Evolutionary conservation across 2,329 filamentous ascomycete species (phyloP).

Genomic region (Septoria linicola): DNA sequence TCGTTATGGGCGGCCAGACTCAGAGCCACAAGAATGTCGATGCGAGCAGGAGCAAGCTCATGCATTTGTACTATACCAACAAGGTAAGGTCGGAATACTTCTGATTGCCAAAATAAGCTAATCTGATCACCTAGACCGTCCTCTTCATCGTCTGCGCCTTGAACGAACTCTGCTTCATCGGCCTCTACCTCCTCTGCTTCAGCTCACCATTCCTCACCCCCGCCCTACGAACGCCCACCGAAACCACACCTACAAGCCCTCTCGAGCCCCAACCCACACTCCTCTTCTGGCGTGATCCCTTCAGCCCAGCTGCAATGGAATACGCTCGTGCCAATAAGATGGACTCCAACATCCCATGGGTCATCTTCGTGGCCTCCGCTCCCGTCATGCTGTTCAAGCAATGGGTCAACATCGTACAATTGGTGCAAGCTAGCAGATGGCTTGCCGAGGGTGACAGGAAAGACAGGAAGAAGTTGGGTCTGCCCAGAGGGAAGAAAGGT

Average conservation of each 20-base stretch:
- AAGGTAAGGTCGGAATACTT: constrained; percentile 64
- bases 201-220: constrained; percentile 86
- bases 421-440: constrained; percentile 89
- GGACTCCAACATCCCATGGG: constrained; percentile 65
- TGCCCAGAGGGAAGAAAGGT: constrained; percentile 22
- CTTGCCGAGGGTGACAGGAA: constrained; percentile 79
- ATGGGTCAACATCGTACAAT: constrained; percentile 87
- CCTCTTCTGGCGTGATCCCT: constrained; percentile 76
- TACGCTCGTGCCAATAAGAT: constrained; percentile 86
- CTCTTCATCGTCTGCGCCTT: constrained; percentile 86
- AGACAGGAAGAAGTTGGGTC: constrained; percentile 32
- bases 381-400: constrained; percentile 92
- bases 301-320: constrained; percentile 89
- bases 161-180: constrained; percentile 98
- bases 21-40: constrained; percentile 93
- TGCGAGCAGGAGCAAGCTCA: constrained; percentile 78
- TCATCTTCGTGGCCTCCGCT: constrained; percentile 74
- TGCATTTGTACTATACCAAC: constrained; percentile 97
- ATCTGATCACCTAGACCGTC: constrained; percentile 61
- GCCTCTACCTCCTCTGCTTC: constrained; percentile 95
- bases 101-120: background rate
- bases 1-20: constrained; percentile 78
- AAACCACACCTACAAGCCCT: constrained; percentile 48
- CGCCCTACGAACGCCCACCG: constrained; percentile 61
- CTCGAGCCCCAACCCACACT: constrained; percentile 58